Evolutionary conservation across 1,284 basidiomycete genomes (phyloP), one percentile per base, ranked within the genome.

Genomic region (Gastroboletus turbinatus): DNA sequence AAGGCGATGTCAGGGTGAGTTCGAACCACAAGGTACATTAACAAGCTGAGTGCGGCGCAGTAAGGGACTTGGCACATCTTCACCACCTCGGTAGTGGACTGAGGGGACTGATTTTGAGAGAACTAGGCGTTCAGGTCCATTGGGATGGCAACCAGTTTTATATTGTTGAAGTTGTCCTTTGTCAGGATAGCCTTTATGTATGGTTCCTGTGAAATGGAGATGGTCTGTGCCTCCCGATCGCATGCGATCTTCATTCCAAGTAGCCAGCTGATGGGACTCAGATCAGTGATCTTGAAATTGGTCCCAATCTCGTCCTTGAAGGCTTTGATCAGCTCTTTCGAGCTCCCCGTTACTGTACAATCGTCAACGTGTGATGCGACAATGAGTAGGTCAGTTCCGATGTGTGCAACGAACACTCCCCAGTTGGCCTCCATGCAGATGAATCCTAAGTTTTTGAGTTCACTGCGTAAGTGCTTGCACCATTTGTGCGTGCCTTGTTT

Each of bases 201-300:
- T 0, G 14, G 7, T 42, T 42, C 7, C 7, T 25, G 23, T 4
- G 16, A 42, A 2, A 42, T 8, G 0, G 40, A 16, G 0, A 42
- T 4, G 1, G 9, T 42, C 0, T 7, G 7, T 0, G 0, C 7
- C 1, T 23, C 16, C 0, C 8, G 9, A 10, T 42, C 14, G 0
- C 16, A 5, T 1, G 16, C 10, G 1, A 42, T 16, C 7, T 42
- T 16, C 38, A 39, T 39, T 1, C 19, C 2, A 4, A 39, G 38
- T 2, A 39, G 38, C 38, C 38, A 39, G 9, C 7, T n/a, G 16
- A 25, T 25, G 5, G 23, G 23, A 4, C 23, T 5, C 23, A 25
- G 23, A 25, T 25, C 5, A 25, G 23, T 25, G 23, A 25, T 25
- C 23, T 25, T 25, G 23, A 25, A 25, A 5, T 25, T 9, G 14